Evolutionary conservation across 2,329 filamentous ascomycete species (phyloP), one percentile per base, ranked within the genome.

Genomic region (Pseudogymnoascus sp.): DNA sequence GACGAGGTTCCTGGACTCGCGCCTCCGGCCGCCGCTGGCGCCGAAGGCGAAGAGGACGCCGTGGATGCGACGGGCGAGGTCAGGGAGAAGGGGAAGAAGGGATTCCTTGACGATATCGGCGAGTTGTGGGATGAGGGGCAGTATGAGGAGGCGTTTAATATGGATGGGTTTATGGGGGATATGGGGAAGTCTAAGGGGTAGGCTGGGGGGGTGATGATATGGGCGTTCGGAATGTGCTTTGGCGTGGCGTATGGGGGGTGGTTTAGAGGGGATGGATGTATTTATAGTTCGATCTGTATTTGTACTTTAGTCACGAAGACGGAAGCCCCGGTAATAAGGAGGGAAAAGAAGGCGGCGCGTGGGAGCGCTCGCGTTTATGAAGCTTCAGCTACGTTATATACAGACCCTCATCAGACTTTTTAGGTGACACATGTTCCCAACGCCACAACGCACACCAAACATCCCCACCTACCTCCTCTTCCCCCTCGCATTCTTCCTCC

Each of bases 41-140:
- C 86, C 62, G 87, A 84, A 40, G 81, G 87, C 53, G 88, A 90
- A 68, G 87, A 90, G 73, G 92, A 97, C 69, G 93, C 96, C 84
- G 91, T 96, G 64, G 93, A 97, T 61, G 93, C 96, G 67, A 92
- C 90, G 23, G 95, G 95, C 59, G 91, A 97, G 70, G 88, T 97
- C 62, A 83, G 91, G 68, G 91, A 96, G 75, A 96, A 96, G 71
- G 95, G 95, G 64, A 97, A 97, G 82, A 97, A 96, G 82, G 88
- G 93, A 6, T 96, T 93, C 85, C 78, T 97, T 66, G 95, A 99
- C 74, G 95, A 97, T 72, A 78, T 99, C 64, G 93, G 91, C 64
- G 95, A 99, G 76, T 79, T 99, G 31, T 99, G 95, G 93, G 95
- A 99, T 74, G 93, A 97, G 74, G 88, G 87, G 74, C 93, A 97